These are phyloP conservation scores for Rubus parviflorus DNA, from an alignment of 306 rosid species.

Conservation along the genomic window DNA sequence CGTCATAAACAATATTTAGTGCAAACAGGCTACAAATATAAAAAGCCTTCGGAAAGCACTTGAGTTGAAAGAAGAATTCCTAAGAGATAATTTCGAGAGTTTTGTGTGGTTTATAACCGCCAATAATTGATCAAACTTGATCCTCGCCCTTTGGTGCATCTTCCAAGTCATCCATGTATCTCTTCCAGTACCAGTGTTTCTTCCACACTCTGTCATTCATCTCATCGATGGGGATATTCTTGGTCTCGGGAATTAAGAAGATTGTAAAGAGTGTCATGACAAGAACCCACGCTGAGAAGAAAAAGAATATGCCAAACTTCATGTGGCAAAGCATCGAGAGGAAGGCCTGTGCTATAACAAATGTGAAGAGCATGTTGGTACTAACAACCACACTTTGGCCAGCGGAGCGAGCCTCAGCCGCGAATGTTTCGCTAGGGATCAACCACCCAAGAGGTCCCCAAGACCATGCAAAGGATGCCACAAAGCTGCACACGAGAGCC, in stretches of 20 bases:
- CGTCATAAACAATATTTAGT: too few relatives aligned
- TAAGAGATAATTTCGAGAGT: too few relatives aligned
- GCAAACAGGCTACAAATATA: too few relatives aligned
- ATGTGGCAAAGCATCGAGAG: slow-evolving; percentile 54
- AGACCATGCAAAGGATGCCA: slow-evolving; percentile 50
- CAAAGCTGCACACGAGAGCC: neutral
- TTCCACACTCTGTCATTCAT: slow-evolving; percentile 53
- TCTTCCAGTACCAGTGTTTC: slow-evolving; percentile 64
- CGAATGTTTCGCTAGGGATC: slow-evolving; percentile 62
- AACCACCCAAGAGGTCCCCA: slow-evolving; percentile 79
- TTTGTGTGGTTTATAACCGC: too few relatives aligned
- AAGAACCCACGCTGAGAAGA: slow-evolving; percentile 54
- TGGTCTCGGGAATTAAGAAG: slow-evolving; percentile 56
- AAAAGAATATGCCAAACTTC: slow-evolving; percentile 54
- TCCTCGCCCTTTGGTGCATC: neutral
- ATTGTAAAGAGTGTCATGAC: slow-evolving; percentile 35
- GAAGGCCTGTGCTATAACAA: slow-evolving; percentile 57
- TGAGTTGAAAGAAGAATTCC: too few relatives aligned
- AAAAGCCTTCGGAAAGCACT: too few relatives aligned
- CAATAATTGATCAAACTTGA: slow-evolving; percentile 40
- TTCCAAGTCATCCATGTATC: slow-evolving; percentile 11
- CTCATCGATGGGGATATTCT: slow-evolving; percentile 57
- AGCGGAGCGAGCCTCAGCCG: slow-evolving; percentile 52
- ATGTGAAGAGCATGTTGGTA: slow-evolving; percentile 61
- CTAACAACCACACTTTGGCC: slow-evolving; percentile 55